Evolutionary conservation across 257 asterid genomes (phyloP), one percentile per base, ranked within the genome.

Genomic region (Gynochthodes officinalis): DNA sequence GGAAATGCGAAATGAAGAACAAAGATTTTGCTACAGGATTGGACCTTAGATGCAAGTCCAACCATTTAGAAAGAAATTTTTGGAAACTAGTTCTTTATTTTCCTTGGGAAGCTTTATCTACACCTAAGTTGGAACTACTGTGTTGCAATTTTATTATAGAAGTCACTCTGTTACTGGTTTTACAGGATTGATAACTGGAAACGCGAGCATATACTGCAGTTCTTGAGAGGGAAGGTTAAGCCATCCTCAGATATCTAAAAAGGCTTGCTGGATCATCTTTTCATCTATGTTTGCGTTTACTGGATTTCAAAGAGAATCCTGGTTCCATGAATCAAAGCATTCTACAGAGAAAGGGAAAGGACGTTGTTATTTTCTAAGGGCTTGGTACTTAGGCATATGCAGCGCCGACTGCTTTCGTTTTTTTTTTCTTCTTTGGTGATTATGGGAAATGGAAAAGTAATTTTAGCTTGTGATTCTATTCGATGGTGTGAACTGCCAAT

Each of bases 101-200:
- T 28, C 55, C n/a, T 54, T 15, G 37, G 33, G 12, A 23, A 21
- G 37, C 4, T 40, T n/a, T 64, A 8, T 25, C 54, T 23, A n/a
- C n/a, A n/a, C n/a, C n/a, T n/a, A n/a, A n/a, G n/a, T n/a, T n/a
- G n/a, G n/a, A n/a, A n/a, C n/a, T n/a, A n/a, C n/a, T n/a, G n/a
- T n/a, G n/a, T 44, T 40, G n/a, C 40, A 14, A 9, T 58, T 61
- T 30, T 19, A 19, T 15, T 16, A 63, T 67, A 73, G 27, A 39
- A 43, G 16, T 55, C 25, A 67, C 57, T 52, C 42, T 37, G 12
- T 65, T 39, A 44, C 48, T 58, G 52, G 69, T 49, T 77, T 40
- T 84, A 86, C 87, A 90, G 97, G 78, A 74, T 93, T 62, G 97
- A 93, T 82, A 93, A 93, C 84, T 93, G 97, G 97, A 93, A 91